Evolutionary conservation across 495 filamentous ascomycete species (phyloP), one percentile per base, ranked within the genome.

Genomic region (Penicillium macrosclerotiorum): DNA sequence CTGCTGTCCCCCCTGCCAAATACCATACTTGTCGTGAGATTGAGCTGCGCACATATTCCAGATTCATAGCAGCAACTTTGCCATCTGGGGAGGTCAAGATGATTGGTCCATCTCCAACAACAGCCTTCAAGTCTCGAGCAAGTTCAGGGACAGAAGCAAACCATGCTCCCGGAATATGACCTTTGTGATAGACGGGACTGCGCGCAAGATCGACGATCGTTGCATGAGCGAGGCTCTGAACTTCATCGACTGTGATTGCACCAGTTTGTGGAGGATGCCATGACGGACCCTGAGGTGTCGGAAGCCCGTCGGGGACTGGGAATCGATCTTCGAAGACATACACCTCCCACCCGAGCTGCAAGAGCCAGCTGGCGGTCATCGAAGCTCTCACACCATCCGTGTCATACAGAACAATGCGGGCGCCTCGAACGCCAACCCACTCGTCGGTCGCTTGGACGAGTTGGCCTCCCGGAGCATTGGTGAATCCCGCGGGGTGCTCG

Each of bases 51-150:
- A 30, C 51, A 16, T 45, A 18, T 2, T 56, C 37, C 11, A 76
- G 45, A 36, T 72, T 71, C 23, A 70, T 54, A 5, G 67, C 74
- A 2, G 66, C 58, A 17, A 72, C 34, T 20, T 61, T 53, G 18
- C 76, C 71, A 42, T 58, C 49, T 1, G 60, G 49, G 2, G 55
- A 47, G 9, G 63, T 67, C 40, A 71, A 18, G 7, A 62, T 49
- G 2, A 62, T 56, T 16, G 52, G 52, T 0, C 43, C 52, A 8
- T 38, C 39, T 8, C 46, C 40, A 3, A 8, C 12, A 17, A 53
- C 12, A 17, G 27, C 3, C 1, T 17, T 27, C 31, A 62, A 34
- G 39, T 62, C 59, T 9, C 55, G 51, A 11, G 23, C 16, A 13
- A 62, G 52, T 35, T 62, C 59, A 0, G 59, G 55, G 9, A 55